Percentiles rank a stretch among this genome's conserved stretches.
Evolutionary conservation across 2,329 filamentous ascomycete species (phyloP).

Genomic region (Balansia obtecta): DNA sequence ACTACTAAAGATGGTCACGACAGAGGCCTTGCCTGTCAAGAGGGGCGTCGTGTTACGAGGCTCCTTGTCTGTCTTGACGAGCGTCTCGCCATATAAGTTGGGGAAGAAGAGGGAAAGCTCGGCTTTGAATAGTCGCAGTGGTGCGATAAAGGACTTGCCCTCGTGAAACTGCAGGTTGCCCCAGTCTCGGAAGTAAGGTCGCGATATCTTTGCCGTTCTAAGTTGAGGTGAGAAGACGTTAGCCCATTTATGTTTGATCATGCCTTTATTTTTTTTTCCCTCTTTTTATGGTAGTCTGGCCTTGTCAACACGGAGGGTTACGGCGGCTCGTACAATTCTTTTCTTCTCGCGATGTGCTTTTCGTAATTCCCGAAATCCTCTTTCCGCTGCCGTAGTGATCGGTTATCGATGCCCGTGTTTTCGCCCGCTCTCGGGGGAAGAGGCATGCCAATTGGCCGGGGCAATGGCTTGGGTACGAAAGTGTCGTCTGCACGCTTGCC

Average conservation of each 20-base stretch:
- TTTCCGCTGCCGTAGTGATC: conserved; percentile 54
- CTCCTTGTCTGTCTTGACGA: conserved; percentile 41
- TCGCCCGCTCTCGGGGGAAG: conserved; percentile 63
- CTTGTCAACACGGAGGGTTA: background rate
- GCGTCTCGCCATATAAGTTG: conserved; percentile 72
- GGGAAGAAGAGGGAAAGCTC: conserved; percentile 86
- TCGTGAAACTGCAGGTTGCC: conserved; percentile 68
- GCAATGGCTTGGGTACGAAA: conserved; percentile 47
- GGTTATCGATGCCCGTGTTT: conserved; percentile 64
- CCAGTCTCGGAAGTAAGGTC: conserved; percentile 96
- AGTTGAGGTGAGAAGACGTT: background rate
- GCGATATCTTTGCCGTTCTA: conserved; percentile 62
- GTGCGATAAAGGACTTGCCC: conserved; percentile 85
- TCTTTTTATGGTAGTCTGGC: background rate
- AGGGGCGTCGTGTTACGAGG: conserved; percentile 61
- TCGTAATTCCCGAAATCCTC: conserved; percentile 78
- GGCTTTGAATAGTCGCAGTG: conserved; percentile 69
- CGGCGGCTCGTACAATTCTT: conserved; percentile 52
- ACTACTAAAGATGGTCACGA: conserved; percentile 73
- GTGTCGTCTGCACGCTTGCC: conserved; percentile 38
- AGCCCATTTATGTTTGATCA: no score
- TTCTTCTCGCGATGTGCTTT: conserved; percentile 65
- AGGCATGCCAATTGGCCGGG: conserved; percentile 71
- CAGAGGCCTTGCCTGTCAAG: conserved; percentile 58
- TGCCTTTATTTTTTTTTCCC: no score